Conservation (phyloP, 2,329 filamentous ascomycete species). For the Cordyceps farinosa region DNA sequence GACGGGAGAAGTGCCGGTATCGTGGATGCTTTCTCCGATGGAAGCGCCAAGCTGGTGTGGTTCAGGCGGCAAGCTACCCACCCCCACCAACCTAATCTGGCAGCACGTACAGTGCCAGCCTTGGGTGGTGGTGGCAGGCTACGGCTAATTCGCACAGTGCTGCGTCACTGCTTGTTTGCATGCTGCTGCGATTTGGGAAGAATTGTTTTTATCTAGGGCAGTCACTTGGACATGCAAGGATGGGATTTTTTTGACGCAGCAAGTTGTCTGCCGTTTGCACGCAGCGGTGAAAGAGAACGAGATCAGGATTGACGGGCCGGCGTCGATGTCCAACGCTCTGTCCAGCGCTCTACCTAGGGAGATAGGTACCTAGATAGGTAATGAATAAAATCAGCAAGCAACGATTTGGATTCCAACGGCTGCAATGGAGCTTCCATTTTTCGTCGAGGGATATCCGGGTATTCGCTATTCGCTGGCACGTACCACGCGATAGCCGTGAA, state of each 20-base stretch:
- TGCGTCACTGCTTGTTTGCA: neutral
- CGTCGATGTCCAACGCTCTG: no score
- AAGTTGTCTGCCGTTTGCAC: neutral
- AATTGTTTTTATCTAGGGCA: neutral
- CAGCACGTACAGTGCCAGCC: conserved; percentile 2
- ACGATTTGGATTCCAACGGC: no score
- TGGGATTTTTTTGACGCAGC: neutral
- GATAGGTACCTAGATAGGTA: no score
- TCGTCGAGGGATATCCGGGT: neutral
- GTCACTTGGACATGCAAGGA: neutral
- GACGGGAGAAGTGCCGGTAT: neutral
- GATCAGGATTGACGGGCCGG: neutral
- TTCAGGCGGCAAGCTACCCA: neutral
- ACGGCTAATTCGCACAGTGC: neutral
- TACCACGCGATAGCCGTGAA: neutral
- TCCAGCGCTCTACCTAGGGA: no score
- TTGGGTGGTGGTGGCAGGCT: neutral
- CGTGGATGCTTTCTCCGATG: neutral
- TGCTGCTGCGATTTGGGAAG: neutral
- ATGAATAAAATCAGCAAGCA: no score
- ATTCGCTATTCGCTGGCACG: no score
- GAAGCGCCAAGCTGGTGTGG: neutral
- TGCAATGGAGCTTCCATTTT: no score
- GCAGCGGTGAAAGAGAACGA: neutral
- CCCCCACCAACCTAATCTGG: conserved; percentile 6